A percentile compares a stretch with the other conserved stretches of the same genome.
phyloP scores from a whole-genome alignment of 2,329 filamentous ascomycete genomes.

The Anthostomella pinea region DNA sequence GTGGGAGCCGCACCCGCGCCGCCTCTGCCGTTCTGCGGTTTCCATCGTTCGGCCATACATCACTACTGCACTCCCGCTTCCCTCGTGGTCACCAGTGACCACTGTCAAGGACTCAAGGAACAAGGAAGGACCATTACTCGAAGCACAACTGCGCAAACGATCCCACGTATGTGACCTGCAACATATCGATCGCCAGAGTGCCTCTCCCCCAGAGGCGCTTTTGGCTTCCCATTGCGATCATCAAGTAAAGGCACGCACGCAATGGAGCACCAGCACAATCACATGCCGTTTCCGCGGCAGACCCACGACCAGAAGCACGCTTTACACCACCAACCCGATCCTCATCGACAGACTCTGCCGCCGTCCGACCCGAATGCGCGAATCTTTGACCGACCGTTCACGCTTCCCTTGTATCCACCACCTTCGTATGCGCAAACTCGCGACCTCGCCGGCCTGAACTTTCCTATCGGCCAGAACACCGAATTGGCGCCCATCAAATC shows the following conservation, averaged over 20 bases:
- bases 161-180: no score
- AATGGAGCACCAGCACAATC: conserved; percentile 42
- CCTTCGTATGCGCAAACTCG: conserved; percentile 37
- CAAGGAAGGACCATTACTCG: no score
- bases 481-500: conserved; percentile 44
- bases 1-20: no score
- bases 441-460: conserved; percentile 31
- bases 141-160: no score
- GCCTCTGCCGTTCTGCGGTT: no score
- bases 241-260: conserved; percentile 7
- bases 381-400: conserved; percentile 28
- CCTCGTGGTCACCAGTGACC: no score
- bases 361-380: conserved; percentile 12
- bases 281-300: conserved; percentile 41
- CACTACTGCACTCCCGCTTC: no score
- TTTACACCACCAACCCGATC: conserved; percentile 5
- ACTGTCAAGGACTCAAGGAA: no score
- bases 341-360: conserved; percentile 22
- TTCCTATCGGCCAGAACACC: conserved; percentile 34
- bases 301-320: conserved; percentile 26
- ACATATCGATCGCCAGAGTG: conserved; percentile 15
- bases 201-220: conserved; percentile 15
- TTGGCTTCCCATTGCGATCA: conserved; percentile 9
- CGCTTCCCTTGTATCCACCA: conserved; percentile 35
- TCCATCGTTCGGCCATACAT: no score